These are phyloP conservation scores for Lyophyllum decastes DNA, from an alignment of 768 basidiomycete species.

Conservation along the genomic window DNA sequence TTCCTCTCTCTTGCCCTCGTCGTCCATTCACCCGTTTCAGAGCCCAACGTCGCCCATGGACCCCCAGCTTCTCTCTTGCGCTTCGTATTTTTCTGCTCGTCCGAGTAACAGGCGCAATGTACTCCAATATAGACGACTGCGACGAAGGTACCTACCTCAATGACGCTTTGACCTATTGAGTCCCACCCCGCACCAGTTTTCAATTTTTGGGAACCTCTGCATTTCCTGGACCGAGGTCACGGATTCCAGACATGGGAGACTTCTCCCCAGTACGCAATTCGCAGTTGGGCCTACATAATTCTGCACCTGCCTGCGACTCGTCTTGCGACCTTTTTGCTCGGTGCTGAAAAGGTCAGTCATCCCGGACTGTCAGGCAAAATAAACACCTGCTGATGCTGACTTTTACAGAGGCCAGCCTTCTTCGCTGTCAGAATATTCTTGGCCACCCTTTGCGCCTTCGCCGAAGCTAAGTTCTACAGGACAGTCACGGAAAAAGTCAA, in stretches of 20 bases:
- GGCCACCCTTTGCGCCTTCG: slow-evolving; percentile 68
- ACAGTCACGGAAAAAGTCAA: slow-evolving; percentile 81
- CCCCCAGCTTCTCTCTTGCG: slow-evolving; percentile 81
- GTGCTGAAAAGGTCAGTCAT: slow-evolving; percentile 71
- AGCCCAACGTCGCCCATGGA: slow-evolving; percentile 78
- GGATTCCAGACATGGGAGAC: slow-evolving; percentile 99
- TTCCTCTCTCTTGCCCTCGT: background rate
- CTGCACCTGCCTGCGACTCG: slow-evolving; percentile 74
- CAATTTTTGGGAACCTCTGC: slow-evolving; percentile 99
- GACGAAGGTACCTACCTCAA: slow-evolving; percentile 75
- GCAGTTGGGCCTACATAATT: slow-evolving; percentile 93
- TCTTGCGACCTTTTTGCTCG: slow-evolving; percentile 49
- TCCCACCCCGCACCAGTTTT: slow-evolving; percentile 58
- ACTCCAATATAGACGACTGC: slow-evolving; percentile 91
- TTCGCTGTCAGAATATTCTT: slow-evolving; percentile 85
- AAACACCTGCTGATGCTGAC: slow-evolving; percentile 13
- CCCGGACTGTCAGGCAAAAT: background rate
- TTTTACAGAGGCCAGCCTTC: slow-evolving; percentile 75
- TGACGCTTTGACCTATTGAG: background rate
- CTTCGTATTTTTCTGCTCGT: slow-evolving; percentile 82
- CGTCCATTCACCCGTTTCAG: slow-evolving; percentile 33
- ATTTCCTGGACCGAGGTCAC: slow-evolving; percentile 81
- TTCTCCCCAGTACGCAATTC: slow-evolving; percentile 85
- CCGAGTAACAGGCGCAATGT: slow-evolving; percentile 88
- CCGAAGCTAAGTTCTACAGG: slow-evolving; percentile 84